Evolutionary conservation across 2,329 filamentous ascomycete species (phyloP), one percentile per base, ranked within the genome.

Genomic region (Aspergillus sp.): DNA sequence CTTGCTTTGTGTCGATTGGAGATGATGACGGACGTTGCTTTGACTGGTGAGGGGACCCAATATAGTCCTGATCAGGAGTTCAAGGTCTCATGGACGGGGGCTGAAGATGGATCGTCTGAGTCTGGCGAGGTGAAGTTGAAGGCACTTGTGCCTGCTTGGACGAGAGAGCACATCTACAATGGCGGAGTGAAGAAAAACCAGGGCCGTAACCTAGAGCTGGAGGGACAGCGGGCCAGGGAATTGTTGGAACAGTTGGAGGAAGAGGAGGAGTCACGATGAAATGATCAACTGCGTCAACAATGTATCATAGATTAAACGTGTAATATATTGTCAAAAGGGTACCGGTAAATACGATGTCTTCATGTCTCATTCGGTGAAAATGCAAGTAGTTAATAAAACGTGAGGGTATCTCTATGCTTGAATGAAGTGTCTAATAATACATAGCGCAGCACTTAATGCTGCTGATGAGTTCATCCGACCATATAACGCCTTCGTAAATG

Each of bases 1-100:
- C 81, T 99, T 55, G 94, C 88, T 2, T 78, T 97, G 66, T 97
- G 94, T 73, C 87, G 94, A 25, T 77, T 98, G 67, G 92, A 96
- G 78, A 88, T 89, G 72, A 97, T 97, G 93, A 96, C 91, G 5
- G 89, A 92, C 71, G 79, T 95, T 51, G 81, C 81, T 36, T 79
- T 95, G 57, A 90, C 89, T 2, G 90, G 87, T 59, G 87, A 90
- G 64, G 83, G 84, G 0, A 84, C 84, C 5, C 78, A 78, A 21
- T 91, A 82, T 71, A 85, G 80, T 61, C 82, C 84, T 0, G 82
- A 81, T 1, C 83, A 88, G 60, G 84, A 89, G 75, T 90, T 90
- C 67, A 80, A 85, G 61, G 73, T 90, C 32, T 78, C 82, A 32
- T 82, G 81, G 80, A 78, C 73, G 27, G 75, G 66, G 3, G 75